Evolutionary conservation across 2,329 filamentous ascomycete genomes (phyloP), one percentile per base, ranked within the genome.

Genomic region (Colletotrichum brevisporum): DNA sequence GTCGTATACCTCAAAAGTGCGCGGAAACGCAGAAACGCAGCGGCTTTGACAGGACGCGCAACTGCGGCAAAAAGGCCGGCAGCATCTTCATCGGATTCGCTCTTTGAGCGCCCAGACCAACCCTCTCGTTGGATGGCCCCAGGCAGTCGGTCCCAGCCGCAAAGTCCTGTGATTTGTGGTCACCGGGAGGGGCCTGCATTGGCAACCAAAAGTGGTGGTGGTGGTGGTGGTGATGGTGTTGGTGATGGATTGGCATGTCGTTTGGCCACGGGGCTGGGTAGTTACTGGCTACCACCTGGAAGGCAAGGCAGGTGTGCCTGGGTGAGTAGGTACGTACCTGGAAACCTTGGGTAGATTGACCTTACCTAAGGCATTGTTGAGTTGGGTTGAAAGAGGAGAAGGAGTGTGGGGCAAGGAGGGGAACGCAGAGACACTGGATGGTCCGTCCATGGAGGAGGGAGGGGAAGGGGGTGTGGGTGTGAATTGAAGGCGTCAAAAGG

Each of bases 181-280:
- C 56, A 69, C 62, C 41, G 47, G 67, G 67, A 66, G 55, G 67
- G 45, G 66, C 55, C 67, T 61, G 63, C 63, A 69, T 61, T 47
- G 53, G 56, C 31, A 36, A 26, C 45, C 39, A 66, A 41, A 61
- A 61, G 18, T 45, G 55, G 51, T 52, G 66, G 59, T 65, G 48
- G 58, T 63, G 13, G 21, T 27, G 41, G 60, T 68, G 57, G 47
- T 45, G 48, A 15, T 36, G 43, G 18, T 24, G 12, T 24, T 31
- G 41, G 54, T 41, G 24, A 50, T 52, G 54, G 55, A 59, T 66
- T 69, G 63, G 55, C 45, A 59, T 50, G 45, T 55, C 43, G 55
- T 63, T 63, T 60, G 50, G 55, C 43, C 45, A 43, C 50, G 41
- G 26, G 15, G 50, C 26, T 52, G 24, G 57, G 31, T 36, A 9